Conservation (phyloP, 129 eudicot genomes). For the Chrysanthemum makinoi region DNA sequence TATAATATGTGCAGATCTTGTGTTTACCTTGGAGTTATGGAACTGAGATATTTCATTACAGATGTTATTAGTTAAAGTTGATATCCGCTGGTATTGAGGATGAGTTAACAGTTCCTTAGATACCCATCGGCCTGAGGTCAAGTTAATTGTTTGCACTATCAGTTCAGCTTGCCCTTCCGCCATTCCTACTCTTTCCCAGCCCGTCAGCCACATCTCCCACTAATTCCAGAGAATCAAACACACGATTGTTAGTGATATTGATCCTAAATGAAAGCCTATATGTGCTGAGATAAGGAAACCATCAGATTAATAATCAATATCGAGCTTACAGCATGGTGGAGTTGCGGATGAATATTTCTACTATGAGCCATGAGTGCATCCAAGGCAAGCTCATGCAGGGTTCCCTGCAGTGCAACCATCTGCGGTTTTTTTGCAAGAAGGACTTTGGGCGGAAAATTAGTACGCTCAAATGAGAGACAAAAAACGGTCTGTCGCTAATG, state of each 20-base stretch:
- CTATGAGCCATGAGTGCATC: slow-evolving; percentile 54
- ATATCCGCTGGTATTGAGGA: slow-evolving; percentile 49
- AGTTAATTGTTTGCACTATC: slow-evolving; percentile 46
- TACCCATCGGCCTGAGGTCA: slow-evolving; percentile 37
- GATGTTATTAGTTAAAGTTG: slow-evolving; percentile 44
- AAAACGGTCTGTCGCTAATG: background rate
- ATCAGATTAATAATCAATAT: background rate
- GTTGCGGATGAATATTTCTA: slow-evolving; percentile 50
- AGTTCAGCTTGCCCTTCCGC: slow-evolving; percentile 58
- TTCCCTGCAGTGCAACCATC: slow-evolving; percentile 45
- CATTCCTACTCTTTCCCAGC: slow-evolving; percentile 53
- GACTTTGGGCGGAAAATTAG: background rate
- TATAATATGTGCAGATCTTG: background rate
- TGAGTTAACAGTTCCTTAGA: slow-evolving; percentile 33
- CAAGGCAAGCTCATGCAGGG: slow-evolving; percentile 64
- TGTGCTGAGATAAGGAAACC: background rate
- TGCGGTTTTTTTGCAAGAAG: too few relatives aligned
- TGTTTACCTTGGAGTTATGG: slow-evolving; percentile 38
- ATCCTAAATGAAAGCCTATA: background rate
- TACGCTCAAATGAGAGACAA: background rate
- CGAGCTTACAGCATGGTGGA: slow-evolving; percentile 54
- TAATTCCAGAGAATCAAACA: slow-evolving; percentile 19
- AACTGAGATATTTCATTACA: slow-evolving; percentile 47
- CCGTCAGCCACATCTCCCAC: slow-evolving; percentile 73
- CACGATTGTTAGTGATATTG: background rate